Base-by-base conservation (phyloP, 495 filamentous ascomycete genomes). In the Immersiella caudata region DNA sequence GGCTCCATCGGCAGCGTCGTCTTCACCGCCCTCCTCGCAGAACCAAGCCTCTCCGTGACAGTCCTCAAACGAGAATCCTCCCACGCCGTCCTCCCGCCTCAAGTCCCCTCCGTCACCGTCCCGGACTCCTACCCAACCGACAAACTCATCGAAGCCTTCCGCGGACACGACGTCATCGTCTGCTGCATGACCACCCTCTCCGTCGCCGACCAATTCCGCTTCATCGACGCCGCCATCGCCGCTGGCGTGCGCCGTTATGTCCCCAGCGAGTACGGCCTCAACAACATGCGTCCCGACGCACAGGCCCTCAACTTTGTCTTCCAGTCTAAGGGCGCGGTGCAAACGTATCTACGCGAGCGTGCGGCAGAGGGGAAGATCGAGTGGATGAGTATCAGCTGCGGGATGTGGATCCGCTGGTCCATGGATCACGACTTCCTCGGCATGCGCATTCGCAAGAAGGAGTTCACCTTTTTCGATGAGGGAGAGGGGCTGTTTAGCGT, bases 191-290 rank as follows among this genome's bases (percentile, higher is more conserved):
- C 69, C 8, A 66, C 73, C 8, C 61, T 71, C 6, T 66, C 72
- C 3, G 57, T 81, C 7, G 59, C 76, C 0, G 65, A 73, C 6
- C 82, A 86, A 54, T 71, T 76, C 33, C 72, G 76, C 51, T 73
- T 85, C 50, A 73, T 87, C 59, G 82, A 86, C 60, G 85, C 85
- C n/a, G 78, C 83, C 25, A 78, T 80, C n/a, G 73, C 76, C 4
- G 81, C 83, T 2, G 75, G 78, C 7, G 82, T 86, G 21, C 67
- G 74, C 55, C 82, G 84, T 29, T 83, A 81, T 64, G 60, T 86
- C 16, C 84, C 84, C 76, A 89, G 86, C 72, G 89, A 92, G 75
- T 92, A 89, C 68, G 90, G 90, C 55, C 91, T 90, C 79, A 91
- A 91, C 79, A 80, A 85, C 58, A 81, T 84, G 54, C 76, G 79